Base-by-base conservation (phyloP, 768 basidiomycete genomes). In the Tricholoma saponaceum region DNA sequence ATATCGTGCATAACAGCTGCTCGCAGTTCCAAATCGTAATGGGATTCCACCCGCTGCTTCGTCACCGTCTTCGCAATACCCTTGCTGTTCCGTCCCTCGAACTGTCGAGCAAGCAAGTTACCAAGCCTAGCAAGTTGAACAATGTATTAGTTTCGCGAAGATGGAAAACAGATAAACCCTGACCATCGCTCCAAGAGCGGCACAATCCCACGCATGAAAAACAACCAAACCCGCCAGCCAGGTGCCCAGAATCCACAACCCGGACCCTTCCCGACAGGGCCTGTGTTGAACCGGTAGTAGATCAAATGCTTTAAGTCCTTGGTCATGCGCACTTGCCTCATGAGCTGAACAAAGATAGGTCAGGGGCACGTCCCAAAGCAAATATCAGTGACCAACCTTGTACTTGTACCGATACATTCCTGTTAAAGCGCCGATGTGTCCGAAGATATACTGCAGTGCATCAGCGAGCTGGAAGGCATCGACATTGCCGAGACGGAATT, bases 341-440 rank as follows among this genome's bases (percentile, higher is more conserved):
- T 99, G 60, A 99, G 81, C 92, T 90, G 64, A 33, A 58, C 44
- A 7, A 23, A 10, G 9, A 3, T 1, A 13, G 9, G 26, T 50
- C 28, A 28, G 47, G 1, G 26, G n/a, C 1, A 16, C 9, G 26
- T 28, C 47, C 10, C 2, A n/a, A 50, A 7, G 8, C 25, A 22
- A 43, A 14, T 26, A 23, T 50, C 22, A 37, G 4, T 20, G 37
- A 68, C 79, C 9, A 58, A 88, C 89, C 84, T 98, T 98, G 80
- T 99, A 99, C 79, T 98, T 98, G 80, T 98, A 98, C 26, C 96
- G 87, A 76, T 99, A 99, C 97, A 99, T 99, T 65, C 97, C 97
- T 4, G 97, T 99, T 63, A 99, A 77, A 25, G 97, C 96, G 67
- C 97, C 97, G 57, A 99, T 93, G 67, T 99, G 97, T 1, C 84